Evolutionary conservation across 257 asterid species (phyloP).

Genomic region (Solanum medicagineum): DNA sequence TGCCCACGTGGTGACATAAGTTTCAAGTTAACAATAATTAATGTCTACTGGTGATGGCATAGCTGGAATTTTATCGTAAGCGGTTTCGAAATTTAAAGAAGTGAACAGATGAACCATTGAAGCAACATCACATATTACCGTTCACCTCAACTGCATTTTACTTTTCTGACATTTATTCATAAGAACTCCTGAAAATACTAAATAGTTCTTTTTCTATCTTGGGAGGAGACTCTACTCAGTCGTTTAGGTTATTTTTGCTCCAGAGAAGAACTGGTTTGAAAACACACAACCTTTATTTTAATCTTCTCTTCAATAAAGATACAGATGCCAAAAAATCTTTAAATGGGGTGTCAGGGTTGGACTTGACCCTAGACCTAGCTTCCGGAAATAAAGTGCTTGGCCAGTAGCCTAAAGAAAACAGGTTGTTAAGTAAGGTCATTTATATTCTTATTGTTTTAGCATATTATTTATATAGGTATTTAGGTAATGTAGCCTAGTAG

Average conservation of each 20-base stretch:
- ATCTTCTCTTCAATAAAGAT: neutral
- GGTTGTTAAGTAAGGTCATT: neutral
- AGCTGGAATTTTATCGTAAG: neutral
- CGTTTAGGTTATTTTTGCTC: neutral
- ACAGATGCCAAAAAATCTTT: neutral
- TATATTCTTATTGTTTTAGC: neutral
- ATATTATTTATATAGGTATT: neutral
- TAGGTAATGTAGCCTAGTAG: neutral
- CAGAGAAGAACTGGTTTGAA: neutral
- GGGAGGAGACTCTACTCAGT: neutral
- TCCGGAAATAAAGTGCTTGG: neutral
- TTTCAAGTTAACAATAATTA: neutral
- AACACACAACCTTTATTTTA: neutral
- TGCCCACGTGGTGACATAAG: neutral
- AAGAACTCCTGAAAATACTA: neutral
- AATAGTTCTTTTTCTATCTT: neutral
- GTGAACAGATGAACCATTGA: neutral
- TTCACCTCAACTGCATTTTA: neutral
- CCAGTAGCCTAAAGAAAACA: neutral
- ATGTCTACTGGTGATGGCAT: neutral
- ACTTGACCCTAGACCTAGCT: neutral
- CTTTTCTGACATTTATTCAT: neutral
- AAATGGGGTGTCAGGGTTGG: neutral
- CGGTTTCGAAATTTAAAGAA: neutral
- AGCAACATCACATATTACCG: neutral